Evolutionary conservation across 768 basidiomycete species (phyloP).

Genomic region (Lentinula sp.): DNA sequence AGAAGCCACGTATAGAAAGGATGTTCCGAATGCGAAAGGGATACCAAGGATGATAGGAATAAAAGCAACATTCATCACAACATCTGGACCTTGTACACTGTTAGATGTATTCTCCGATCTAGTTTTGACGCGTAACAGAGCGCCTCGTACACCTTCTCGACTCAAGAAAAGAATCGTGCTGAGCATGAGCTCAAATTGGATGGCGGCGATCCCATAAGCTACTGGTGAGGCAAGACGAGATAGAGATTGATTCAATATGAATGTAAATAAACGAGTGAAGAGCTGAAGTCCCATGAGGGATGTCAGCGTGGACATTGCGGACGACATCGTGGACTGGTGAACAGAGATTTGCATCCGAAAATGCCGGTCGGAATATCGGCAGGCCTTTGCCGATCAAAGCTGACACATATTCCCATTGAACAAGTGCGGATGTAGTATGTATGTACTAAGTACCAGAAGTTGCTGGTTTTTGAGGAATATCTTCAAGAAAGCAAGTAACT

Average conservation of each 20-base stretch:
- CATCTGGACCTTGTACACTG: constrained; percentile 14
- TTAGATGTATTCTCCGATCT: constrained; percentile 8
- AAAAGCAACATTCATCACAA: constrained; percentile 40
- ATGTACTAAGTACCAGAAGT: too few relatives aligned
- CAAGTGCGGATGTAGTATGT: too few relatives aligned
- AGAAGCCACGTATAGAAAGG: constrained; percentile 45
- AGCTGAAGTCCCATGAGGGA: constrained; percentile 86
- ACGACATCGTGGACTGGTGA: neutral
- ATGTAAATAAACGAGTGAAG: constrained; percentile 79
- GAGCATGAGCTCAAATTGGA: constrained; percentile 90
- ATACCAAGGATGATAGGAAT: constrained; percentile 67
- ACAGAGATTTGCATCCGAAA: neutral
- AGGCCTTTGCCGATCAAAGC: too few relatives aligned
- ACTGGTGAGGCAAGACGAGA: constrained; percentile 79
- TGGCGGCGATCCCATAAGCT: constrained; percentile 84
- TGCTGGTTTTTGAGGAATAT: too few relatives aligned
- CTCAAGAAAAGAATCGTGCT: constrained; percentile 89
- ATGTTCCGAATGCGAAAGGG: constrained; percentile 50
- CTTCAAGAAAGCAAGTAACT: too few relatives aligned
- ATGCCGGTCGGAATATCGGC: too few relatives aligned
- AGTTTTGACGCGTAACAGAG: constrained; percentile 59
- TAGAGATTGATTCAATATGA: constrained; percentile 81
- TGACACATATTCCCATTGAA: too few relatives aligned
- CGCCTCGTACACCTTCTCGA: constrained; percentile 88
- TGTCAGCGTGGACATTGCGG: constrained; percentile 11